Percentiles rank a stretch among this genome's conserved stretches.
Conservation (phyloP, 345 rosid species). For the Clarkia xantiana region DNA sequence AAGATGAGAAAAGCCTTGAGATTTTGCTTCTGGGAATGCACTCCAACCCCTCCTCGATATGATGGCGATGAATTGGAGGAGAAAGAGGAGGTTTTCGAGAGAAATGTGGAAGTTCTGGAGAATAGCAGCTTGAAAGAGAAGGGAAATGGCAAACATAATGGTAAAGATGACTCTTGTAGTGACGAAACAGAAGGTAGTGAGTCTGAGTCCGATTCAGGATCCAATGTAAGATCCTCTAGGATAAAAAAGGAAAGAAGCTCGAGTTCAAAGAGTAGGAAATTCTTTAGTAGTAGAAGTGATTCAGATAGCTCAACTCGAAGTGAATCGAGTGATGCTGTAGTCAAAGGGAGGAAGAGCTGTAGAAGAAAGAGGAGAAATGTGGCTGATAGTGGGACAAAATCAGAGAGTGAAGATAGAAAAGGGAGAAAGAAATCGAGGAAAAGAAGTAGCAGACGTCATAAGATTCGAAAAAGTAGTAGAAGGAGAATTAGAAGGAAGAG, state of each 20-base stretch:
- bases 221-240: slow-evolving; percentile 15
- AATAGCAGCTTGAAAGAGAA: too few species aligned
- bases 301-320: slow-evolving; percentile 33
- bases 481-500: slow-evolving; percentile 16
- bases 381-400: slow-evolving; percentile 14
- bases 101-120: slow-evolving; percentile 10
- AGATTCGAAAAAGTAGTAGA: neutral
- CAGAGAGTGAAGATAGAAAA: slow-evolving; percentile 6
- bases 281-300: slow-evolving; percentile 13
- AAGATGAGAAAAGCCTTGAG: slow-evolving; percentile 53
- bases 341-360: slow-evolving; percentile 18
- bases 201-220: slow-evolving; percentile 12
- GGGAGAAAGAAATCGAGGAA: slow-evolving; percentile 8
- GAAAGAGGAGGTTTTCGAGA: slow-evolving; percentile 26
- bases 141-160: too few species aligned
- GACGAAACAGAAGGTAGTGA: slow-evolving; percentile 14
- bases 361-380: slow-evolving; percentile 21
- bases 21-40: slow-evolving; percentile 53
- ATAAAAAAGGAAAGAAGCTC: slow-evolving; percentile 24
- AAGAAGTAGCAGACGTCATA: slow-evolving; percentile 4
- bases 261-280: slow-evolving; percentile 13
- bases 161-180: slow-evolving; percentile 19
- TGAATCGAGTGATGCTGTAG: slow-evolving; percentile 29
- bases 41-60: slow-evolving; percentile 70
- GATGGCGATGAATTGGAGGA: slow-evolving; percentile 20